Base-by-base conservation (phyloP, 495 filamentous ascomycete species). In the Podospora didyma region DNA sequence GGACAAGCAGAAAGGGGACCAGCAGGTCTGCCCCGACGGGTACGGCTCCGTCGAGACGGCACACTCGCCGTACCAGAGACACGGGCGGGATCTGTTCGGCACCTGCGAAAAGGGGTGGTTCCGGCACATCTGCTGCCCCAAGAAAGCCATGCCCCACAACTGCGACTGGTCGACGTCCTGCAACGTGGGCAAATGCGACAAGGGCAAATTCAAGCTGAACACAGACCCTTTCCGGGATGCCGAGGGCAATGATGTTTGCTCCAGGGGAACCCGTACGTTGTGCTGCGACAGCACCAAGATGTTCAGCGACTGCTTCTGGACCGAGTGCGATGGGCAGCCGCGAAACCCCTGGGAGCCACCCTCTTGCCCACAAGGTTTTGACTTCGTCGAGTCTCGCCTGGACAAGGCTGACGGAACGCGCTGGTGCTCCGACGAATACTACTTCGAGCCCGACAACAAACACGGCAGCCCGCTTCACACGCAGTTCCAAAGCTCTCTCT, bases 71-170 rank as follows among this genome's bases (percentile, higher is more conserved):
- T 12, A 60, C 11, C 67, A 69, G 50, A 26, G 44, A 28, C 24
- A 2, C 31, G 22, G 17, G 28, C 41, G 24, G 11, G 39, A 35
- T 23, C 19, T 41, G 24, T 9, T 12, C 54, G 58, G 22, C 23
- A 46, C 1, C 28, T 70, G 66, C 37, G 19, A 16, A 2, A 52
- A 65, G 41, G 62, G 65, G 2, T 69, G 55, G 58, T 73, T 54
- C 26, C 63, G 62, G 11, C 57, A 69, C 58, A 70, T 71, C 28
- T 73, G 69, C 58, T 73, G 70, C 59, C 69, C 69, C 1, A 67
- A 28, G 16, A 46, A 62, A 11, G 49, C 63, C 7, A 62, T 70
- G 64, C 70, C 70, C 1, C 55, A 66, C 51, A 67, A 68, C 57
- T 73, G 69, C 58, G 44, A 61, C 26, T 69, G 70, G 67, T 9